Evolutionary conservation across 2,329 filamentous ascomycete genomes (phyloP).

Genomic region (Kalaharituber pfeilii): DNA sequence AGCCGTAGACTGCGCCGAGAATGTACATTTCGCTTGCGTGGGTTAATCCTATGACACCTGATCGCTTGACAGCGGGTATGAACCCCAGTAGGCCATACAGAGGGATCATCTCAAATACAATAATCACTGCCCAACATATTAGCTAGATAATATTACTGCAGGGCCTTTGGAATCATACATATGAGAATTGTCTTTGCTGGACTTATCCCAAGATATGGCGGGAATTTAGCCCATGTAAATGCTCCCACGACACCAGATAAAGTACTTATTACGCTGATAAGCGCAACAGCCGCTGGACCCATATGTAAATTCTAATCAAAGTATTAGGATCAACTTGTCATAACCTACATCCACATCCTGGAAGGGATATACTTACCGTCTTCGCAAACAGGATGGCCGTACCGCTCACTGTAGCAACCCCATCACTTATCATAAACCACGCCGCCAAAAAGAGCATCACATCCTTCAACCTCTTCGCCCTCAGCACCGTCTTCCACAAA

Average conservation of each 20-base stretch:
- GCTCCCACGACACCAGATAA: slow-evolving; percentile 69
- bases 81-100: slow-evolving; percentile 81
- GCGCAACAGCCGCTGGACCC: slow-evolving; percentile 67
- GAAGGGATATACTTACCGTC: slow-evolving; percentile 34
- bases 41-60: slow-evolving; percentile 59
- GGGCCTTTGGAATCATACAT: slow-evolving; percentile 44
- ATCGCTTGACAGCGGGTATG: slow-evolving; percentile 55
- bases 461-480: slow-evolving; percentile 55
- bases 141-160: background rate
- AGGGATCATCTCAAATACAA: slow-evolving; percentile 76
- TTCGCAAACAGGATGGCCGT: slow-evolving; percentile 94
- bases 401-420: slow-evolving; percentile 82
- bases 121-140: background rate
- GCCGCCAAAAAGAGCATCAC: slow-evolving; percentile 64
- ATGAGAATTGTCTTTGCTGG: slow-evolving; percentile 79
- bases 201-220: slow-evolving; percentile 47
- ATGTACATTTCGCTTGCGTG: slow-evolving; percentile 93
- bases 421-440: slow-evolving; percentile 91
- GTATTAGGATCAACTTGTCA: background rate
- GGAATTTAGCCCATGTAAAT: slow-evolving; percentile 73
- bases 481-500: slow-evolving; percentile 58
- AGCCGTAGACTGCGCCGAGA: slow-evolving; percentile 73
- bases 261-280: slow-evolving; percentile 89
- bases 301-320: slow-evolving; percentile 47
- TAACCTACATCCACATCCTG: background rate